These are phyloP conservation scores for Ceratocystis diversiconidia DNA, from an alignment of 2,329 filamentous ascomycete species.

Conservation along the genomic window DNA sequence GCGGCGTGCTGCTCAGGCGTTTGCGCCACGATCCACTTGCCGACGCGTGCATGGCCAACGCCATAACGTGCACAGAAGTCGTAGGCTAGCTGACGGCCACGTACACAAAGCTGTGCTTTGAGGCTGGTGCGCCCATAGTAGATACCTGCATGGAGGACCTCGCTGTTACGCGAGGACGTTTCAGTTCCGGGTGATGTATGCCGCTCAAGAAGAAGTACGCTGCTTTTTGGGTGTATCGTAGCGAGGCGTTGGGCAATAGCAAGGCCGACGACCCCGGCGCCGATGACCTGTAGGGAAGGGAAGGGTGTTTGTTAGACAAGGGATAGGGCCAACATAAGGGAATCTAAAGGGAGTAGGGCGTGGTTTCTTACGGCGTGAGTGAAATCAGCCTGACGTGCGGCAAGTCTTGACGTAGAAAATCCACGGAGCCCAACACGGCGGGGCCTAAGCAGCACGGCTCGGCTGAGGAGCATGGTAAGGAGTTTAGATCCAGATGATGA, in stretches of 20 bases:
- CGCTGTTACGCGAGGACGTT: conserved; percentile 79
- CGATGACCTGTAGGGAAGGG: conserved; percentile 33
- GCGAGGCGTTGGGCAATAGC: conserved; percentile 64
- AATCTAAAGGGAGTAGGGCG: neutral
- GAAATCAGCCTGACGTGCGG: conserved; percentile 28
- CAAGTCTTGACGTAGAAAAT: conserved; percentile 27
- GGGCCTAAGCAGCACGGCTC: neutral
- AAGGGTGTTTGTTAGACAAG: neutral
- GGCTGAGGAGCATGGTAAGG: neutral
- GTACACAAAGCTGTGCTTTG: conserved; percentile 72
- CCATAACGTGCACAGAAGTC: conserved; percentile 51
- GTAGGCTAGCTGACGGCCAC: conserved; percentile 66
- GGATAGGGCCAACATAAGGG: neutral
- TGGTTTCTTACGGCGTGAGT: conserved; percentile 31
- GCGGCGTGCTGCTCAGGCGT: conserved; percentile 53
- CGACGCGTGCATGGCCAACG: conserved; percentile 60
- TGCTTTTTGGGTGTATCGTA: conserved; percentile 38
- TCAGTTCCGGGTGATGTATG: conserved; percentile 60
- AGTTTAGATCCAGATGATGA: neutral
- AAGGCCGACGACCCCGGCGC: conserved; percentile 58
- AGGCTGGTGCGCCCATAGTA: conserved; percentile 69
- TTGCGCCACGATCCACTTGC: conserved; percentile 95
- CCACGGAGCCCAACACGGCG: neutral
- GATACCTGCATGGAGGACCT: conserved; percentile 91
- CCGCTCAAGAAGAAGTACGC: conserved; percentile 68